These are phyloP conservation scores for Blastobotrys serpentis DNA, from an alignment of 1,139 yeast species.

Conservation along the genomic window DNA sequence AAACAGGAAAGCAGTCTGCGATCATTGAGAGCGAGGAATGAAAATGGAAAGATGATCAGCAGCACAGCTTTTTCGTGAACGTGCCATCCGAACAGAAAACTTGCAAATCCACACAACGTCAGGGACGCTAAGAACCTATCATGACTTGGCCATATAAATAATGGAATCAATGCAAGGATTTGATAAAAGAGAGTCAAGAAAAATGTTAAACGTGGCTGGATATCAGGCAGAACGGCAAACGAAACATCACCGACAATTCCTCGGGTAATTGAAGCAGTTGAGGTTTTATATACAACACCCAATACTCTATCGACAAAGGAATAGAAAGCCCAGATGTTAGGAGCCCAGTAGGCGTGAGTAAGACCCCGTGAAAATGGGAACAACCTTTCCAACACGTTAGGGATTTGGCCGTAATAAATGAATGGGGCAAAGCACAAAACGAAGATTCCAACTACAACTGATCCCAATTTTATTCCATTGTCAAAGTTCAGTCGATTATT, in stretches of 20 bases:
- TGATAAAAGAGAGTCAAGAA: constrained; percentile 79
- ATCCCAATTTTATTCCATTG: constrained; percentile 60
- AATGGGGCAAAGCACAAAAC: constrained; percentile 80
- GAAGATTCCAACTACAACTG: constrained; percentile 64
- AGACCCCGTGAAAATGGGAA: constrained; percentile 95
- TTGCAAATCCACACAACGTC: constrained; percentile 86
- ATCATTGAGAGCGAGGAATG: constrained; percentile 73
- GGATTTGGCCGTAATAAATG: constrained; percentile 58
- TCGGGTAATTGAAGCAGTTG: constrained; percentile 54
- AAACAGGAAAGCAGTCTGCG: constrained; percentile 56
- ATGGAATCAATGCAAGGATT: constrained; percentile 66
- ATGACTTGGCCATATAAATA: constrained; percentile 71
- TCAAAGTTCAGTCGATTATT: constrained; percentile 47
- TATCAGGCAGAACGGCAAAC: constrained; percentile 75
- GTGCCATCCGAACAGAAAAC: constrained; percentile 97
- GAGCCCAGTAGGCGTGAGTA: constrained; percentile 99
- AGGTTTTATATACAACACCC: constrained; percentile 46
- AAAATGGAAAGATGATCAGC: constrained; percentile 83
- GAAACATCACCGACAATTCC: constrained; percentile 91
- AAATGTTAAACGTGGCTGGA: constrained; percentile 76
- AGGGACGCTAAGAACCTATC: constrained; percentile 79
- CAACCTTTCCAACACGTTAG: constrained; percentile 63
- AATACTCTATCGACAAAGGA: constrained; percentile 78
- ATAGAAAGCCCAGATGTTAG: constrained; percentile 93
- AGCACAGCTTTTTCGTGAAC: constrained; percentile 96